Conservation (phyloP, 2,329 filamentous ascomycete genomes). For the Lojkania enalia region DNA sequence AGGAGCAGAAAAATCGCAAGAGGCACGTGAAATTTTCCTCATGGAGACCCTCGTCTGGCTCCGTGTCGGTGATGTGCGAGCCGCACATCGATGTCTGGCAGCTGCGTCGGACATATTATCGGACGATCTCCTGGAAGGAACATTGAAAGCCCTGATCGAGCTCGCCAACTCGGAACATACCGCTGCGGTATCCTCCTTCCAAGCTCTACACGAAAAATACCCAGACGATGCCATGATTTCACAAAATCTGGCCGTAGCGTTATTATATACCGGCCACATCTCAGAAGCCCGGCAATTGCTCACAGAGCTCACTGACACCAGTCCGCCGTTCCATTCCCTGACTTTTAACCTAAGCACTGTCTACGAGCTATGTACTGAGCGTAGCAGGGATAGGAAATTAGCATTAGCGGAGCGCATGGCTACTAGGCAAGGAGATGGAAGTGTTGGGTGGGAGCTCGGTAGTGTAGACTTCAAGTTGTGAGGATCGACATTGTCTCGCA, state of each 20-base stretch:
- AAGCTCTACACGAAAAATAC: constrained; percentile 51
- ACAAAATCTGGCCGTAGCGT: constrained; percentile 82
- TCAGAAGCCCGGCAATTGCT: constrained; percentile 64
- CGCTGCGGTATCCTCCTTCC: constrained; percentile 66
- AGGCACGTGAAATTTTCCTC: constrained; percentile 39
- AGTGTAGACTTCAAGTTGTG: constrained; percentile 78
- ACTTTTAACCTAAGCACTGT: constrained; percentile 89
- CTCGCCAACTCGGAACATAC: constrained; percentile 79
- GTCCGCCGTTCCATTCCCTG: constrained; percentile 69
- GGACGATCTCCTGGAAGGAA: constrained; percentile 38
- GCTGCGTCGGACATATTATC: constrained; percentile 18
- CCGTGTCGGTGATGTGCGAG: constrained; percentile 74
- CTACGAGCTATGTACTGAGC: constrained; percentile 88
- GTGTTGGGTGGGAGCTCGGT: constrained; percentile 68
- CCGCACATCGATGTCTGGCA: constrained; percentile 62
- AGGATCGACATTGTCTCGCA: too few relatives aligned
- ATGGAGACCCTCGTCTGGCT: constrained; percentile 70
- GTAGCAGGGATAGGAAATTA: constrained; percentile 69
- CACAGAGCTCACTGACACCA: constrained; percentile 65
- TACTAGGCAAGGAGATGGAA: constrained; percentile 56
- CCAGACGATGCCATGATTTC: constrained; percentile 68
- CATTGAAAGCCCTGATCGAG: constrained; percentile 69
- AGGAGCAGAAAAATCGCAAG: constrained; percentile 46
- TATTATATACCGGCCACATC: constrained; percentile 80
- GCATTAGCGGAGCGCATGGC: constrained; percentile 72